A percentile compares a stretch with the other conserved stretches of the same genome.
Evolutionary conservation across 495 filamentous ascomycete genomes (phyloP).

Genomic region (Tetracladium setigerum): DNA sequence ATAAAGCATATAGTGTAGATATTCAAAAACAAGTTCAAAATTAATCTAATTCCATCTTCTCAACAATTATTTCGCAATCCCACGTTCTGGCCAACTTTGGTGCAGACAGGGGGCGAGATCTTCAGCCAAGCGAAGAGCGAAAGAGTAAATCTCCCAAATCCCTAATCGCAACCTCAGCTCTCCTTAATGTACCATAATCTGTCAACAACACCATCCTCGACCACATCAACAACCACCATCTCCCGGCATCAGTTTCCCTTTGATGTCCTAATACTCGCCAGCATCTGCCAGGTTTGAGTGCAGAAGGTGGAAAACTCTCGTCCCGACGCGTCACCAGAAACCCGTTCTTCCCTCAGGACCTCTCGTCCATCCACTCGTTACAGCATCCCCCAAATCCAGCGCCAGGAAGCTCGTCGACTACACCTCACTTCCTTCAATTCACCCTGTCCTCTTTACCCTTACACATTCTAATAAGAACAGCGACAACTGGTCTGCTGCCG

Average conservation of each 20-base stretch:
- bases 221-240: conserved; percentile 8
- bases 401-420: conserved; percentile 1
- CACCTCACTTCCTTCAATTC: conserved; percentile 15
- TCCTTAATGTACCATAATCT: conserved; percentile 3
- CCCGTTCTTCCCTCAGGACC: conserved; percentile 33
- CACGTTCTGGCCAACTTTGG: too few species aligned
- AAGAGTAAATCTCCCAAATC: conserved; percentile 2
- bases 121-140: background rate
- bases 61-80: too few species aligned
- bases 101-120: too few species aligned
- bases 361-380: conserved; percentile 28
- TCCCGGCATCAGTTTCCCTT: background rate
- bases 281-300: conserved; percentile 8
- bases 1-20: too few species aligned
- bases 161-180: conserved; percentile 13
- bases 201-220: background rate
- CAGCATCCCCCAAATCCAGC: conserved; percentile 4
- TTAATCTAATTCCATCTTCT: too few species aligned
- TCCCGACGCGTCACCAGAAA: conserved; percentile 18
- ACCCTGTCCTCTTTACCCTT: conserved; percentile 16
- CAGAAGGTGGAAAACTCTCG: conserved; percentile 5
- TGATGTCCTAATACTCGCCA: conserved; percentile 7
- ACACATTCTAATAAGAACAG: conserved; percentile 16
- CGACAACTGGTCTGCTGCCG: conserved; percentile 1
- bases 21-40: too few species aligned